phyloP scores from a whole-genome alignment of 495 filamentous ascomycete genomes.

The Sphaerosporella brunnea region DNA sequence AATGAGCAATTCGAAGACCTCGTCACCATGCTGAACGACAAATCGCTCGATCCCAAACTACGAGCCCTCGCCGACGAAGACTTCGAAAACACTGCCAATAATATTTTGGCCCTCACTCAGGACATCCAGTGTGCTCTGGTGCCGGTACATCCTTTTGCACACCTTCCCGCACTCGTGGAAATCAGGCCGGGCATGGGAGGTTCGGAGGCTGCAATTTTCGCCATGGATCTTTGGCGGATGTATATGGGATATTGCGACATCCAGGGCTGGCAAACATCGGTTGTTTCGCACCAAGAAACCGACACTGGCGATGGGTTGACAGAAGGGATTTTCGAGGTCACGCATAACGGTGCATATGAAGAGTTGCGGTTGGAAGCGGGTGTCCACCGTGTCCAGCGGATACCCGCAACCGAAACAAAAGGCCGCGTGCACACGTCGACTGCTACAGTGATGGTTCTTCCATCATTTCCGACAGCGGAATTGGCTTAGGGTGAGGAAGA shows the following conservation, averaged over 20 bases:
- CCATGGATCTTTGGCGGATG: conserved; percentile 73
- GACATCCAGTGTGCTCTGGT: conserved; percentile 58
- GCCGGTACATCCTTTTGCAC: conserved; percentile 81
- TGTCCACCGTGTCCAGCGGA: conserved; percentile 84
- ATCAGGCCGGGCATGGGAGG: conserved; percentile 89
- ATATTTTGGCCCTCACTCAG: conserved; percentile 40
- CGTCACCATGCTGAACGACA: conserved; percentile 39
- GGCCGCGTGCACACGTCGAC: conserved; percentile 88
- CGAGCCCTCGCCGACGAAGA: conserved; percentile 60
- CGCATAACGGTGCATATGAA: conserved; percentile 57
- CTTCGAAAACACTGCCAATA: conserved; percentile 40
- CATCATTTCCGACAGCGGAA: conserved; percentile 50
- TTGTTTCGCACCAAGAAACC: conserved; percentile 32
- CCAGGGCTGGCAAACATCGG: conserved; percentile 31
- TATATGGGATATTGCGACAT: conserved; percentile 61
- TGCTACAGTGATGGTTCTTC: conserved; percentile 76
- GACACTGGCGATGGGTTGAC: conserved; percentile 45
- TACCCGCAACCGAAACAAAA: conserved; percentile 74
- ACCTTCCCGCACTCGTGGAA: conserved; percentile 78
- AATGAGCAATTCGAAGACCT: conserved; percentile 40
- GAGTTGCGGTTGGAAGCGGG: conserved; percentile 70
- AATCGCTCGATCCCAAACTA: conserved; percentile 43
- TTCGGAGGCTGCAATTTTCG: conserved; percentile 76
- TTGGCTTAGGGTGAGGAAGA: conserved; percentile 37
- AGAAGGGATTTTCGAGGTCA: conserved; percentile 84